Percentiles rank a stretch among this genome's conserved stretches.
Conservation (phyloP, 768 basidiomycete genomes). For the Boletus vermiculosoides region DNA sequence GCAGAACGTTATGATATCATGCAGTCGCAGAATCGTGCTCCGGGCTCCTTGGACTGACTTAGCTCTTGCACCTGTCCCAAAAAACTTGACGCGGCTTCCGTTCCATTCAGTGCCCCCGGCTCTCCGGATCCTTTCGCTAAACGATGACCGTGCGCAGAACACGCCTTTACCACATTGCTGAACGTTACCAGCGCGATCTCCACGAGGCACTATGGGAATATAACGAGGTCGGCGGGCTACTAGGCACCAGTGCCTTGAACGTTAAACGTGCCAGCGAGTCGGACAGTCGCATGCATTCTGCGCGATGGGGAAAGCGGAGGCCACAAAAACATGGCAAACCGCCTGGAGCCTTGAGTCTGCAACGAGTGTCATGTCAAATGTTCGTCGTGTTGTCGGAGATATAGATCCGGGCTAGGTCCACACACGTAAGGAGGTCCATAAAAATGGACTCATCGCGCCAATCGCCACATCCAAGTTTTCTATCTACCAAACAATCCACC, state of each 20-base stretch:
- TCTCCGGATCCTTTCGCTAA: slow-evolving; percentile 19
- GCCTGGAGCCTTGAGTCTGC: neutral
- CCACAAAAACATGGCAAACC: slow-evolving; percentile 10
- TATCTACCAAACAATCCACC: slow-evolving; percentile 9
- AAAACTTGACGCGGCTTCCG: slow-evolving; percentile 1
- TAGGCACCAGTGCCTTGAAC: slow-evolving; percentile 1
- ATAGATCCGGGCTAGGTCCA: neutral
- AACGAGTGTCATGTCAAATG: slow-evolving; percentile 1
- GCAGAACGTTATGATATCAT: slow-evolving; percentile 4
- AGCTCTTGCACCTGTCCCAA: neutral
- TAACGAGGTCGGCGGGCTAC: slow-evolving; percentile 13
- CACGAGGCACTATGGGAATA: slow-evolving; percentile 21
- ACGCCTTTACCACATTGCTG: slow-evolving; percentile 18
- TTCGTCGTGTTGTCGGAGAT: slow-evolving; percentile 14
- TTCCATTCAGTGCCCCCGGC: slow-evolving; percentile 6
- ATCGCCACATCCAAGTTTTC: slow-evolving; percentile 12
- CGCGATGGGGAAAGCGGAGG: neutral
- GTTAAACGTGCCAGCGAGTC: slow-evolving; percentile 6
- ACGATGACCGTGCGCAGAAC: slow-evolving; percentile 11
- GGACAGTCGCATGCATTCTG: slow-evolving; percentile 4
- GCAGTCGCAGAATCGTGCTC: neutral
- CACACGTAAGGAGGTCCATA: slow-evolving; percentile 17
- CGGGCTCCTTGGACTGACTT: neutral
- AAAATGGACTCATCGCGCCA: slow-evolving; percentile 17
- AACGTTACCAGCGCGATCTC: neutral